phyloP scores from a whole-genome alignment of 2,329 filamentous ascomycete species.

The Cytospora mali region DNA sequence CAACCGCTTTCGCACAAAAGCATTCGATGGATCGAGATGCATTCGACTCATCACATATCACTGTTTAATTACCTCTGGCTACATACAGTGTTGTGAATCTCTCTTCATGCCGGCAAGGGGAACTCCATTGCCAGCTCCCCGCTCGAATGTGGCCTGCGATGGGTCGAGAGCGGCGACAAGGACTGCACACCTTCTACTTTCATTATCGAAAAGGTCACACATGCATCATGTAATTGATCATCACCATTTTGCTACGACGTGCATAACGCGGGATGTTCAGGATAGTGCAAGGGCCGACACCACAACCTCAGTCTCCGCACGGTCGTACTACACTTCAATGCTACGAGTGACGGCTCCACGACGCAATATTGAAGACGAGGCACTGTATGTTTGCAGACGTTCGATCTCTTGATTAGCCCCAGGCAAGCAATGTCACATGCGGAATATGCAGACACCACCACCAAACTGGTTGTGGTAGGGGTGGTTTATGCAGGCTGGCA shows the following conservation, averaged over 20 bases:
- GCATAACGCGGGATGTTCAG: neutral
- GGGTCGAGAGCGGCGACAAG: neutral
- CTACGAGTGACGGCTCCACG: neutral
- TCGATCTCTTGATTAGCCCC: neutral
- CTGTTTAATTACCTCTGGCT: neutral
- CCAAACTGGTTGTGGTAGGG: neutral
- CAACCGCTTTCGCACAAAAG: neutral
- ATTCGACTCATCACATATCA: constrained; percentile 4
- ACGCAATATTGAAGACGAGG: neutral
- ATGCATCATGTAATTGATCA: neutral
- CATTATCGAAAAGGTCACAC: constrained; percentile 4
- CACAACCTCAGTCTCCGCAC: neutral
- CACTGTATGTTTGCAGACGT: neutral
- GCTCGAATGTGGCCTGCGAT: neutral
- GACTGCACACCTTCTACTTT: neutral
- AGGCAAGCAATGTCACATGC: neutral
- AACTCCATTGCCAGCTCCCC: neutral
- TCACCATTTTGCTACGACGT: neutral
- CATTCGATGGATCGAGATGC: neutral
- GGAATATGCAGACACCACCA: neutral
- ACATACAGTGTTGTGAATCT: neutral
- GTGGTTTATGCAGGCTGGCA: constrained; percentile 17
- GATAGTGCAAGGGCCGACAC: neutral
- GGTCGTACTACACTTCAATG: neutral
- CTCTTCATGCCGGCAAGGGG: constrained; percentile 1